phyloP scores from a whole-genome alignment of 2,329 filamentous ascomycete species.

The Venturiaceae sp. region DNA sequence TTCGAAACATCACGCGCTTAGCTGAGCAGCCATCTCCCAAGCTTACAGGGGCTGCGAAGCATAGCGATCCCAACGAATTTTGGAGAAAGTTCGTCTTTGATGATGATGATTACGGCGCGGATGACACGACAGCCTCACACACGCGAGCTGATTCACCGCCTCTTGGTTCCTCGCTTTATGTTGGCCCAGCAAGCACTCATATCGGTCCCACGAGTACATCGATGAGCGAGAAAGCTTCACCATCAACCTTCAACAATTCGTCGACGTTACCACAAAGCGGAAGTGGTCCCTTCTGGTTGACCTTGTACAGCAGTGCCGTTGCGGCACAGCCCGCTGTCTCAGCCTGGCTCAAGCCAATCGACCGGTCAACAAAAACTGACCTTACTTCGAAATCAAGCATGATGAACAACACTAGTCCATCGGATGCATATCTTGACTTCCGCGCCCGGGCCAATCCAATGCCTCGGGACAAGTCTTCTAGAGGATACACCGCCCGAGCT shows the following conservation, averaged over 20 bases:
- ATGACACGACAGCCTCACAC: no score
- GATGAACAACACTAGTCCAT: background rate
- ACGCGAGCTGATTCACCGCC: no score
- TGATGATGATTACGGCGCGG: conserved; percentile 5
- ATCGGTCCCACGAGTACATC: no score
- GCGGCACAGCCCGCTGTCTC: background rate
- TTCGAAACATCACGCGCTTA: background rate
- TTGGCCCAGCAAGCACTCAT: no score
- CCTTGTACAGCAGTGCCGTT: background rate
- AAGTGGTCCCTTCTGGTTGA: no score
- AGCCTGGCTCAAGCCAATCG: background rate
- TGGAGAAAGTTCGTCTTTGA: conserved; percentile 25
- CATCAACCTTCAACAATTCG: no score
- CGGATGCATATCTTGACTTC: background rate
- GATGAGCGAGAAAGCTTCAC: no score
- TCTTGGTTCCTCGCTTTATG: no score
- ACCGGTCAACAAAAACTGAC: background rate
- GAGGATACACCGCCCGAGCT: no score
- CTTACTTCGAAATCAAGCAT: background rate
- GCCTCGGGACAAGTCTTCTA: background rate
- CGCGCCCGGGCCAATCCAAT: background rate
- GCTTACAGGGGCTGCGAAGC: background rate
- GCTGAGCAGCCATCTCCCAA: background rate
- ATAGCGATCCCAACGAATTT: conserved; percentile 10
- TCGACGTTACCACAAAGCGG: no score